These are phyloP conservation scores for Paramecium biaurelia DNA, from an alignment of 73 alveolate genomes.

Conservation along the genomic window DNA sequence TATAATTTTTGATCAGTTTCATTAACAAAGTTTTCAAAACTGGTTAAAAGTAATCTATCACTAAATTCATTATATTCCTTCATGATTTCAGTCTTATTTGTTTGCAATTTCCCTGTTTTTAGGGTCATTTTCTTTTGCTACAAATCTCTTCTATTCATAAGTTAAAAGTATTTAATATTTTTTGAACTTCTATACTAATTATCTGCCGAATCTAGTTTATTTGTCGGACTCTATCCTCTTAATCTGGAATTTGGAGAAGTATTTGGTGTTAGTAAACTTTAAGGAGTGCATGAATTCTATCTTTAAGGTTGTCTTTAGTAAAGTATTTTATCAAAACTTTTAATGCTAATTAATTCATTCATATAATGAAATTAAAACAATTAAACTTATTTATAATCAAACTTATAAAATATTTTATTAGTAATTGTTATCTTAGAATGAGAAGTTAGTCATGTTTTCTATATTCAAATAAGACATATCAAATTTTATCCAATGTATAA, in stretches of 20 bases:
- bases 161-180: background rate
- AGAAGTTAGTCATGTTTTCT: background rate
- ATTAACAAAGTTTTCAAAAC: conserved; percentile 3
- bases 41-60: background rate
- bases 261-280: background rate
- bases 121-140: background rate
- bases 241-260: background rate
- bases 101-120: background rate
- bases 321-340: background rate
- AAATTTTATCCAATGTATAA: background rate
- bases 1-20: background rate
- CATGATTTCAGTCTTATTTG: background rate
- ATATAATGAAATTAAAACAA: background rate
- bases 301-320: background rate
- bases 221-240: background rate
- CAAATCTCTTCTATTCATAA: background rate
- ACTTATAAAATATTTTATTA: background rate
- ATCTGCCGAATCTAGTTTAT: background rate
- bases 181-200: background rate
- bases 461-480: background rate
- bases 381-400: background rate
- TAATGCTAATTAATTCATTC: background rate
- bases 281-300: background rate
- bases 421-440: background rate
- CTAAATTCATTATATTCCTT: background rate